These are phyloP conservation scores for Aegilops longissima DNA, from an alignment of 176 grass and related monocot genomes.

Conservation along the genomic window DNA sequence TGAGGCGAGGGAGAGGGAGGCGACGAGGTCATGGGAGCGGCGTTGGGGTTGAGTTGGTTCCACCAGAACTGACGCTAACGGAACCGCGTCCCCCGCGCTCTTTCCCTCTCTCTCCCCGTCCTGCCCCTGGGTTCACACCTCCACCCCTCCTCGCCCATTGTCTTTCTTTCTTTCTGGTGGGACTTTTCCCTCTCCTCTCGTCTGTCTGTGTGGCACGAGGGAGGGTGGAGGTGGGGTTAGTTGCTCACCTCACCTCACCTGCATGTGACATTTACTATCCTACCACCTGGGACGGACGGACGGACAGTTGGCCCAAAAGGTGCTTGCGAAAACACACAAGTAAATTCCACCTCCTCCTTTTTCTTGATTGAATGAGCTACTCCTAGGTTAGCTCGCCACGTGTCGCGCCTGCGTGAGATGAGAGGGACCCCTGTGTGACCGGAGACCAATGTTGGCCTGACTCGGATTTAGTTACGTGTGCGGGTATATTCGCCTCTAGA, in stretches of 20 bases:
- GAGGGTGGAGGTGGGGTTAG: neutral
- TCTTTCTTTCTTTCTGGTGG: neutral
- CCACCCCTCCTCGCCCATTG: too few species aligned
- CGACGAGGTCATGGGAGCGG: neutral
- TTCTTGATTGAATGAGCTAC: too few species aligned
- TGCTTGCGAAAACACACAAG: neutral
- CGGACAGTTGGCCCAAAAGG: neutral
- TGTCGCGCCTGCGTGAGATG: neutral
- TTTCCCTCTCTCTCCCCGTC: neutral
- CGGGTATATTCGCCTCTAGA: neutral
- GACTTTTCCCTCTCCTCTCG: neutral
- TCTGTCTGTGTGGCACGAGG: neutral
- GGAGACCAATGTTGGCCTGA: too few species aligned
- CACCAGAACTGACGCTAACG: neutral
- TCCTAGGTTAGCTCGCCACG: neutral
- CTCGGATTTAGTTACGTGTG: neutral
- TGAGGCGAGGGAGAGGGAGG: neutral
- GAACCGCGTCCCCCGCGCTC: neutral
- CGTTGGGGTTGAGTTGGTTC: neutral
- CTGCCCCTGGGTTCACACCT: too few species aligned
- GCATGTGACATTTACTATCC: conserved; percentile 14
- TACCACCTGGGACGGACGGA: conserved; percentile 19
- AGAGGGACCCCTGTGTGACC: too few species aligned
- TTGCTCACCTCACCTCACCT: neutral
- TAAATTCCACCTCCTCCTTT: neutral